Evolutionary conservation across 1,284 basidiomycete species (phyloP), one percentile per base, ranked within the genome.

Genomic region (Grifola frondosa): DNA sequence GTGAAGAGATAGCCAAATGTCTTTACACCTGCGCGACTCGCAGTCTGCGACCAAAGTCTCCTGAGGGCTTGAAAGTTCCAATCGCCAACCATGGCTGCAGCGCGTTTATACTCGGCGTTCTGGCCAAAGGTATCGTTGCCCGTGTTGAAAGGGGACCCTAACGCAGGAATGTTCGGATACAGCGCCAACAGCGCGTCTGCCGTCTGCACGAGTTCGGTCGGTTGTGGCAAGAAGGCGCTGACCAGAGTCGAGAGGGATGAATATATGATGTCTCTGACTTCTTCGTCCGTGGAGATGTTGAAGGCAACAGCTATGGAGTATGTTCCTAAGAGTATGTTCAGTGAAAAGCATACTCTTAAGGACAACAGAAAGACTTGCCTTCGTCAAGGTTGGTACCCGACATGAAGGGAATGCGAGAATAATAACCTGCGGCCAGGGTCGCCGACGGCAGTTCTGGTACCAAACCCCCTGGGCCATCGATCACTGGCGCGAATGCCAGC

Each of bases 1-100:
- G 72, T 70, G 56, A 78, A 78, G 5, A 74, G 58, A 48, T 78
- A 80, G 1, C 66, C 72, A 35, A 64, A 78, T 0, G 64, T 67
- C 43, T 68, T 68, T 3, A 75, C 69, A 1, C 71, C 69, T 5
- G 58, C 59, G 3, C 60, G 56, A 12, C 62, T 59, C 2, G 67
- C 65, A 3, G 67, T 62, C 44, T 70, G 67, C 12, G 62, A 66
- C 65, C 68, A 74, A 23, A 63, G 55, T 15, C 75, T 62, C 10
- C 70, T 64, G 24, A 64, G n/a, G n/a, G n/a, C n/a, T n/a, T 33
- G 31, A 10, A 17, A 11, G 17, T 11, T 33, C 17, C 10, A 10
- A 19, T 33, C 31, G 17, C 12, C 11, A 33, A 11, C 10, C 10
- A 53, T 38, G 16, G 51, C 48, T 4, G 51, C 48, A 34, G 29